Conservation (phyloP, 1,284 basidiomycete genomes). For the Peniophora sp. region DNA sequence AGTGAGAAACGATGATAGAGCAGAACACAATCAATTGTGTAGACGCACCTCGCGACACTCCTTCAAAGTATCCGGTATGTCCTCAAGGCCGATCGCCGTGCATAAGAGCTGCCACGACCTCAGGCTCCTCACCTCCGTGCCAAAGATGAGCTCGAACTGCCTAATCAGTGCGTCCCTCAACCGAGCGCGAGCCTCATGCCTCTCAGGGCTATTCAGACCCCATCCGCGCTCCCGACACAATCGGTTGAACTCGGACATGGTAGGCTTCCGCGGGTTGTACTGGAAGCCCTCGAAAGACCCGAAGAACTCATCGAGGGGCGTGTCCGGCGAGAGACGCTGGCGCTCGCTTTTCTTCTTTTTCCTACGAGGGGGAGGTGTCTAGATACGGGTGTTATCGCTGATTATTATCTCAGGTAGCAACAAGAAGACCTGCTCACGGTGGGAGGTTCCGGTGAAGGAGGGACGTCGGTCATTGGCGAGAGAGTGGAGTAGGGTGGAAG, state of each 20-base stretch:
- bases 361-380: too few species aligned
- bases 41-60: conserved; percentile 16
- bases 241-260: conserved; percentile 10
- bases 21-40: neutral
- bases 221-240: conserved; percentile 2
- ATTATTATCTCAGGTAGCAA: too few species aligned
- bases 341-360: too few species aligned
- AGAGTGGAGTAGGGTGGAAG: too few species aligned
- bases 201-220: neutral
- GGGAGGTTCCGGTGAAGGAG: too few species aligned
- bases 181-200: conserved; percentile 2
- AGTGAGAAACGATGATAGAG: neutral
- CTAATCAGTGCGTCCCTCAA: conserved; percentile 20
- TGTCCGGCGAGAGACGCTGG: neutral
- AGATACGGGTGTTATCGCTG: too few species aligned
- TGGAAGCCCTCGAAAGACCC: conserved; percentile 10
- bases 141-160: conserved; percentile 25
- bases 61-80: conserved; percentile 16
- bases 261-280: conserved; percentile 2
- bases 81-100: conserved; percentile 10
- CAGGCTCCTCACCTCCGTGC: conserved; percentile 19
- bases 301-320: conserved; percentile 8
- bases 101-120: conserved; percentile 24
- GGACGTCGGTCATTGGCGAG: too few species aligned
- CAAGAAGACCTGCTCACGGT: too few species aligned